Conservation (phyloP, 768 basidiomycete species). For the Omphalotus guepiniiformis region DNA sequence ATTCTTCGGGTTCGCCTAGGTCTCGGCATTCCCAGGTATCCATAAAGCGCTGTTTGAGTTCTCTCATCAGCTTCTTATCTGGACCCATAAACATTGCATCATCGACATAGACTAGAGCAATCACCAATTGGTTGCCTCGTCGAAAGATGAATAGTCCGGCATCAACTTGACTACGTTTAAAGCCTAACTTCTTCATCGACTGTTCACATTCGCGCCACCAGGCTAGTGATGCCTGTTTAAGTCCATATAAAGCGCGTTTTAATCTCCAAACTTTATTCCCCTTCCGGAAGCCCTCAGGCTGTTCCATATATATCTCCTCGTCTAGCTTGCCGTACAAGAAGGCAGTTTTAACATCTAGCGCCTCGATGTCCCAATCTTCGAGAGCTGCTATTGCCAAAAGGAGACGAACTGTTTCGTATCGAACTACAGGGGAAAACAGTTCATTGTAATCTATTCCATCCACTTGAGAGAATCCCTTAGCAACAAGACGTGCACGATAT, state of each 20-base stretch:
- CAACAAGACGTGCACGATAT: slow-evolving; percentile 18
- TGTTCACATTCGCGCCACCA: slow-evolving; percentile 23
- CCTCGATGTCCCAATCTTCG: slow-evolving; percentile 24
- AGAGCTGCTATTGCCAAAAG: slow-evolving; percentile 24
- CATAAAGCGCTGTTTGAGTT: no score
- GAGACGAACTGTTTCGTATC: slow-evolving; percentile 12
- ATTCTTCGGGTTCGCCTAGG: no score
- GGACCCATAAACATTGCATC: no score
- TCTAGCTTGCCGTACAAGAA: slow-evolving; percentile 10
- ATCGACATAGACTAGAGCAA: no score
- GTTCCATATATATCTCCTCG: slow-evolving; percentile 15
- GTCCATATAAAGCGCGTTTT: slow-evolving; percentile 21
- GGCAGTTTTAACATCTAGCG: slow-evolving; percentile 23
- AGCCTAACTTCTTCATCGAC: slow-evolving; percentile 11
- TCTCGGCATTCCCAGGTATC: no score
- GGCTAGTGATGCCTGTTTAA: slow-evolving; percentile 17
- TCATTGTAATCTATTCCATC: slow-evolving; percentile 25
- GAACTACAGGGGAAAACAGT: slow-evolving; percentile 12
- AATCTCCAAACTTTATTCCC: slow-evolving; percentile 14
- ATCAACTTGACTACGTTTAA: no score
- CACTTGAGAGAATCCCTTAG: slow-evolving; percentile 22
- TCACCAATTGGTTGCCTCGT: no score
- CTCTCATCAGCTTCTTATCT: no score
- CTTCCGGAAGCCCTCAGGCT: slow-evolving; percentile 10
- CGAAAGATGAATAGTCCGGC: no score